These are phyloP conservation scores for Pholiota molesta DNA, from an alignment of 768 basidiomycete genomes.

Conservation along the genomic window DNA sequence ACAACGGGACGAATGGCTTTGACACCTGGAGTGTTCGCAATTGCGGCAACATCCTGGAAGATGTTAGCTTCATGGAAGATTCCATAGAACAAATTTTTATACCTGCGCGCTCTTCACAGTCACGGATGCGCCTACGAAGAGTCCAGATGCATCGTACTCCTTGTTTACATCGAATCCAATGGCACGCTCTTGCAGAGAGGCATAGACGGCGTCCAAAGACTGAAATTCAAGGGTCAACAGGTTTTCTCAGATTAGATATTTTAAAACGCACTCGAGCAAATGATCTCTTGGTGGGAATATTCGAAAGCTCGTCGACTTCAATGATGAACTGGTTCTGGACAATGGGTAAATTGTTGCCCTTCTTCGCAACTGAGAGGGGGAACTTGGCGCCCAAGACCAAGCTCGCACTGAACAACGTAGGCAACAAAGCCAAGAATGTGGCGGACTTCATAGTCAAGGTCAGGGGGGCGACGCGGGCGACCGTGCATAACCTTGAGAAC, in stretches of 20 bases:
- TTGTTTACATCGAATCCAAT: slow-evolving; percentile 49
- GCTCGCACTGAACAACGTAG: slow-evolving; percentile 25
- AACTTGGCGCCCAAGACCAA: slow-evolving; percentile 29
- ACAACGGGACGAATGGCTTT: slow-evolving; percentile 59
- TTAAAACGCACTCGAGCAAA: slow-evolving; percentile 27
- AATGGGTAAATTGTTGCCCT: slow-evolving; percentile 36
- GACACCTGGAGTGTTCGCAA: slow-evolving; percentile 53
- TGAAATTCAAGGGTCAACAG: slow-evolving; percentile 20
- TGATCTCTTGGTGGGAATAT: slow-evolving; percentile 39
- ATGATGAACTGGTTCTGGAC: slow-evolving; percentile 60
- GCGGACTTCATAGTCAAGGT: slow-evolving; percentile 37
- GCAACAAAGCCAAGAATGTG: slow-evolving; percentile 29
- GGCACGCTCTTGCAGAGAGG: slow-evolving; percentile 42
- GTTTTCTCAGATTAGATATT: not conserved
- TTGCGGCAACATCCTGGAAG: slow-evolving; percentile 47
- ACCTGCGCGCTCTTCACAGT: slow-evolving; percentile 39
- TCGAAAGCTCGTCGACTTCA: slow-evolving; percentile 48
- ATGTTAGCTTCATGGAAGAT: not conserved
- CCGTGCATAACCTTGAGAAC: slow-evolving; percentile 1
- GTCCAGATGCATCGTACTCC: slow-evolving; percentile 52
- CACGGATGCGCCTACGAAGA: slow-evolving; percentile 64
- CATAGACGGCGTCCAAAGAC: slow-evolving; percentile 57
- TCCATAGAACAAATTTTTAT: slow-evolving; percentile 3
- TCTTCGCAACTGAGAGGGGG: slow-evolving; percentile 41
- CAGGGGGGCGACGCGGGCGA: slow-evolving; percentile 2